Conservation (phyloP, 192 early-diverging fungal species). For the Fimicolochytrium jonesii region DNA sequence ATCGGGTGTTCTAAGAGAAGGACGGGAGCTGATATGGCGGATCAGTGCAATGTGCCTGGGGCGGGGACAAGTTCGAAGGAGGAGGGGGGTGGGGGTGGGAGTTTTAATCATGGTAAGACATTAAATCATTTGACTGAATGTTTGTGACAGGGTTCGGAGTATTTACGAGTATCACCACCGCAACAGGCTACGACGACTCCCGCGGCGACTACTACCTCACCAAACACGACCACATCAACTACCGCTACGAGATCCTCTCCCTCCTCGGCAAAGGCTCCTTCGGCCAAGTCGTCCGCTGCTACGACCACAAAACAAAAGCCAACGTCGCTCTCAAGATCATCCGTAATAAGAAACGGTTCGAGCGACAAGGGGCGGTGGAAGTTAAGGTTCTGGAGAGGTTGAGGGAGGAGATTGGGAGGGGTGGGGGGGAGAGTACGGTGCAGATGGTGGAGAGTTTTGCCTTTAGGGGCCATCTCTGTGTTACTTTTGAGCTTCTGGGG, state of each 20-base stretch:
- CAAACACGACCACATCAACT: slow-evolving; percentile 84
- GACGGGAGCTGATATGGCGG: slow-evolving; percentile 54
- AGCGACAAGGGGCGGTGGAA: slow-evolving; percentile 90
- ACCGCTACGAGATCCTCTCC: slow-evolving; percentile 90
- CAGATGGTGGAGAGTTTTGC: slow-evolving; percentile 89
- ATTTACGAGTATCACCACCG: too few relatives aligned
- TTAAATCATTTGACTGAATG: too few relatives aligned
- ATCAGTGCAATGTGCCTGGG: slow-evolving; percentile 52
- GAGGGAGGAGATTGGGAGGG: slow-evolving; percentile 49
- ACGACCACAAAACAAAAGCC: slow-evolving; percentile 86
- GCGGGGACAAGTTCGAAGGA: slow-evolving; percentile 30
- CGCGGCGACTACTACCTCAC: slow-evolving; percentile 89
- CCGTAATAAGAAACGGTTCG: slow-evolving; percentile 93
- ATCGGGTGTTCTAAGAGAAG: slow-evolving; percentile 59
- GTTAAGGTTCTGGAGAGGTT: slow-evolving; percentile 88
- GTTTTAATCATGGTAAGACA: too few relatives aligned
- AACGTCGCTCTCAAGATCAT: slow-evolving; percentile 93
- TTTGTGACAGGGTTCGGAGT: too few relatives aligned
- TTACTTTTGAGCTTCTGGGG: slow-evolving; percentile 88
- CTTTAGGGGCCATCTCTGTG: slow-evolving; percentile 94
- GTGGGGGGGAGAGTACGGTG: slow-evolving; percentile 44
- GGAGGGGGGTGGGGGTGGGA: slow-evolving; percentile 9
- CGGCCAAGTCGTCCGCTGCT: slow-evolving; percentile 91
- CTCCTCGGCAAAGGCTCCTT: slow-evolving; percentile 92
- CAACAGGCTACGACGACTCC: slow-evolving; percentile 82